These are phyloP conservation scores for Uromyces viciae-fabae DNA, from an alignment of 1,284 basidiomycete species.

Conservation along the genomic window DNA sequence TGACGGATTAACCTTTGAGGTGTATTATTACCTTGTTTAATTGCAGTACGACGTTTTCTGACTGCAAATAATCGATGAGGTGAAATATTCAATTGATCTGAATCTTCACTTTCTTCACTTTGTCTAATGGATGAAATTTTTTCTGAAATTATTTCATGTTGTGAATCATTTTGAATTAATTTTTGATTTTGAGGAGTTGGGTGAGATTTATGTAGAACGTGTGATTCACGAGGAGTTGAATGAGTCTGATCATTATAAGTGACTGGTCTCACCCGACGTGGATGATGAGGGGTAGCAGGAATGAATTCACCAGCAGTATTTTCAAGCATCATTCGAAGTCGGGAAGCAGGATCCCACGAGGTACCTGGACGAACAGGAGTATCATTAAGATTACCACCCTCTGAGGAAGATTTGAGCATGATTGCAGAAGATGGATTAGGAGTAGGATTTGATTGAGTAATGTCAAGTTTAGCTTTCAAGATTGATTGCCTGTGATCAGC, in stretches of 20 bases:
- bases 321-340: conserved; percentile 33
- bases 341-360: conserved; percentile 7
- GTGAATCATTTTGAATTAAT: background rate
- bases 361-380: background rate
- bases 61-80: background rate
- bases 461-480: no score
- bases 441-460: background rate
- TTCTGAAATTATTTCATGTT: background rate
- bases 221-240: background rate
- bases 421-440: background rate
- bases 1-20: conserved; percentile 36
- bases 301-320: conserved; percentile 37
- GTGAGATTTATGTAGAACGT: conserved; percentile 17
- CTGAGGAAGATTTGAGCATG: conserved; percentile 40
- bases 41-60: background rate
- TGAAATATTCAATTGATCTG: background rate
- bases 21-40: conserved; percentile 2
- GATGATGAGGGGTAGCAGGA: conserved; percentile 39
- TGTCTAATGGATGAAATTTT: background rate
- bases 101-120: conserved; percentile 25
- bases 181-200: background rate
- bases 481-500: no score
- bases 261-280: background rate
- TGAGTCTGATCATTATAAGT: background rate
- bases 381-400: background rate